Evolutionary conservation across 176 grass and related monocot species (phyloP).

Genomic region (Carex scoparia): DNA sequence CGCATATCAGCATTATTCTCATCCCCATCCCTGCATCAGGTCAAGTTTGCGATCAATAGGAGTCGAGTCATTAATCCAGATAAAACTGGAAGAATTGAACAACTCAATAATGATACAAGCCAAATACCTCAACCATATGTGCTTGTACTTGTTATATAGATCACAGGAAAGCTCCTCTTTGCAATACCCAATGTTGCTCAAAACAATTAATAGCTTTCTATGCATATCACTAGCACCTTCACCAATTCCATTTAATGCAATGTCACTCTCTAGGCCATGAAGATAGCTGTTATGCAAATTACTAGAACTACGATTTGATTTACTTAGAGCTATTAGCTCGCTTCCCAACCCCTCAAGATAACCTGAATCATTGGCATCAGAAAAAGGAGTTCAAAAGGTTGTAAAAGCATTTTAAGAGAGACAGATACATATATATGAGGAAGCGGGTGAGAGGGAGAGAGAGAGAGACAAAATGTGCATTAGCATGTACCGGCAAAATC

Average conservation of each 20-base stretch:
- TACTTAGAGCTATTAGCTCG: constrained; percentile 55
- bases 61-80: not conserved
- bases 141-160: constrained; percentile 82
- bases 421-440: not conserved
- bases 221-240: constrained; percentile 33
- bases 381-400: not conserved
- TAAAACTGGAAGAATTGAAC: constrained; percentile 16
- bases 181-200: constrained; percentile 98
- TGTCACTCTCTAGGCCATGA: constrained; percentile 54
- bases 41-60: not conserved
- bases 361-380: constrained; percentile 52
- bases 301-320: constrained; percentile 72
- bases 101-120: constrained; percentile 10
- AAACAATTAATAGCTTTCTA: constrained; percentile 86
- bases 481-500: constrained; percentile 86
- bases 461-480: not conserved
- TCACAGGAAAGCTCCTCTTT: constrained; percentile 82
- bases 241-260: constrained; percentile 34
- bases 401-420: not conserved
- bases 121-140: constrained; percentile 87
- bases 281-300: constrained; percentile 74
- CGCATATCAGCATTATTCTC: constrained; percentile 67
- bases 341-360: constrained; percentile 76
- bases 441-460: not conserved
- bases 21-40: constrained; percentile 61